A percentile compares a stretch with the other conserved stretches of the same genome.
Conservation (phyloP, 352 stramenopile species). For the Phytophthora macrochlamydospora region DNA sequence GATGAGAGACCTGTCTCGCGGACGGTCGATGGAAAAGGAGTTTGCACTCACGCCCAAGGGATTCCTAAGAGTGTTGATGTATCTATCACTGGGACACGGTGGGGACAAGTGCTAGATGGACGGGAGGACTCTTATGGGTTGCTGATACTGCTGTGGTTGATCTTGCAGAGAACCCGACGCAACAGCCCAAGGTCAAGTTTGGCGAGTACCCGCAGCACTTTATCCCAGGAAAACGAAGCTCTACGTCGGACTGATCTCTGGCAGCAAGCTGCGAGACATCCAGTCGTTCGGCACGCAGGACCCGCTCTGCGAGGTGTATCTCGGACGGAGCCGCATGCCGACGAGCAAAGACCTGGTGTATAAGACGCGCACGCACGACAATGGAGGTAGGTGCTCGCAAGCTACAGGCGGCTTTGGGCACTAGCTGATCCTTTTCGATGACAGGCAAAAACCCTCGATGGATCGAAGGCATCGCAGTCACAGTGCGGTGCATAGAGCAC, state of each 20-base stretch:
- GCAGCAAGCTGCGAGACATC: slow-evolving; percentile 76
- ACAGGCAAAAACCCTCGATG: slow-evolving; percentile 77
- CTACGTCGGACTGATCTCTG: slow-evolving; percentile 65
- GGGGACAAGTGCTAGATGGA: not conserved
- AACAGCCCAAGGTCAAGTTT: slow-evolving; percentile 62
- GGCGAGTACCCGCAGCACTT: slow-evolving; percentile 81
- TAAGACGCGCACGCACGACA: slow-evolving; percentile 75
- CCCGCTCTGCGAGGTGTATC: slow-evolving; percentile 72
- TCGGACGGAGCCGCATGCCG: slow-evolving; percentile 55
- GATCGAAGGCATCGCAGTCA: slow-evolving; percentile 68
- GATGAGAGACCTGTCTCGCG: slow-evolving; percentile 70
- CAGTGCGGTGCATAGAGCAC: slow-evolving; percentile 80
- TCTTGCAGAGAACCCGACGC: slow-evolving; percentile 70
- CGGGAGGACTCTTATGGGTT: not conserved
- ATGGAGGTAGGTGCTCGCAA: slow-evolving; percentile 46
- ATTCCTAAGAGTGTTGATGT: slow-evolving; percentile 71
- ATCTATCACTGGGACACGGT: slow-evolving; percentile 76
- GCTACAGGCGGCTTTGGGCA: not conserved
- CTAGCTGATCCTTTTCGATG: not conserved
- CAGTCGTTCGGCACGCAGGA: slow-evolving; percentile 82
- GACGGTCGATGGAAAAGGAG: slow-evolving; percentile 83
- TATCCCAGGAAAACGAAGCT: slow-evolving; percentile 75
- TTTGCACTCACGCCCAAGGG: slow-evolving; percentile 74
- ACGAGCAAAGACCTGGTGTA: slow-evolving; percentile 63
- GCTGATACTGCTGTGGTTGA: slow-evolving; percentile 5